Evolutionary conservation across 495 filamentous ascomycete species (phyloP).

Genomic region (Penicillium goetzii): DNA sequence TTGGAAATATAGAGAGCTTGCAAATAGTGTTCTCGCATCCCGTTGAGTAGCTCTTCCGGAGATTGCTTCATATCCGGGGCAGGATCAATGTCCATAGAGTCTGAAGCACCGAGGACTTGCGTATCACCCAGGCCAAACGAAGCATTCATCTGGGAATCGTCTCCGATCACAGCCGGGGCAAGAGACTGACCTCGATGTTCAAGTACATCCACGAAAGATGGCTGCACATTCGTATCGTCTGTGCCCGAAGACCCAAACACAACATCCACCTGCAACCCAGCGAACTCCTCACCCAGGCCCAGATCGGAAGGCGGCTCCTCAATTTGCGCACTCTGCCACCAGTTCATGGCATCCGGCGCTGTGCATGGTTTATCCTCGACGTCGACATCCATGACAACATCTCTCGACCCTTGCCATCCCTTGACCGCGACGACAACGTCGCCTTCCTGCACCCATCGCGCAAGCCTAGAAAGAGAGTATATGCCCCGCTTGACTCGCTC

Average conservation of each 20-base stretch:
- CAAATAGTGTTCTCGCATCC: constrained; percentile 75
- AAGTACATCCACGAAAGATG: constrained; percentile 29
- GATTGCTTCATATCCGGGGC: constrained; percentile 47
- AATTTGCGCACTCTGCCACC: constrained; percentile 47
- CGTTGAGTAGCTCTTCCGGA: constrained; percentile 66
- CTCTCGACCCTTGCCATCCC: constrained; percentile 44
- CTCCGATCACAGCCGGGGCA: constrained; percentile 17
- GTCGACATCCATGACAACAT: constrained; percentile 38
- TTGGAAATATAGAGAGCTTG: constrained; percentile 91
- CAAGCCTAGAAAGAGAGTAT: constrained; percentile 74
- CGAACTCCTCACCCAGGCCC: constrained; percentile 26
- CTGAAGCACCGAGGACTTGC: constrained; percentile 15
- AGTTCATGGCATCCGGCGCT: constrained; percentile 26
- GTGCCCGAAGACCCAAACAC: constrained; percentile 31
- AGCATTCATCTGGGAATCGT: constrained; percentile 1
- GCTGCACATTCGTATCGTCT: constrained; percentile 11
- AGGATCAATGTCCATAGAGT: constrained; percentile 25
- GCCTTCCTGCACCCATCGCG: constrained; percentile 58
- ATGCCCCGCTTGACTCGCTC: constrained; percentile 69
- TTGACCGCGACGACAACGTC: constrained; percentile 40
- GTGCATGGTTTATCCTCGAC: constrained; percentile 36
- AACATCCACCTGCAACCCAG: constrained; percentile 39
- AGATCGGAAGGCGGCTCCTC: constrained; percentile 37
- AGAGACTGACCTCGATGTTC: constrained; percentile 29
- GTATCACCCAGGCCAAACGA: constrained; percentile 20